These are phyloP conservation scores for Selenicereus undatus DNA, from an alignment of 148 eudicot species.

Conservation along the genomic window DNA sequence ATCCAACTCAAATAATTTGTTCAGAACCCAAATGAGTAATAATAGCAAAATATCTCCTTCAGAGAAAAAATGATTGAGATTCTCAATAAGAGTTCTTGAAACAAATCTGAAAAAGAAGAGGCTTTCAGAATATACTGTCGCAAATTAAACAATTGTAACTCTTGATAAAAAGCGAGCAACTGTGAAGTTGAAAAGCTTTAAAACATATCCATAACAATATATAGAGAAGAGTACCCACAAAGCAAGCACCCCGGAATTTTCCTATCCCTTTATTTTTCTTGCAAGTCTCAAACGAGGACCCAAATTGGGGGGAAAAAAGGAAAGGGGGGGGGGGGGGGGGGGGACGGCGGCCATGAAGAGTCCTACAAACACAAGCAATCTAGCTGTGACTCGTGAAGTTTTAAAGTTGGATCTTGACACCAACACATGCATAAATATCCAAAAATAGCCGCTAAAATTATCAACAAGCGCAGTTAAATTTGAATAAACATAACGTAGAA, in stretches of 20 bases:
- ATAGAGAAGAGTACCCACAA: neutral
- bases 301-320: neutral
- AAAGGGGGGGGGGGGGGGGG: neutral
- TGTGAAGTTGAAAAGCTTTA: neutral
- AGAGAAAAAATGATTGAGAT: neutral
- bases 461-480: neutral
- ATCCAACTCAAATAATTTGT: slow-evolving; percentile 11
- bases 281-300: neutral
- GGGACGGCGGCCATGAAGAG: neutral
- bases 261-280: neutral
- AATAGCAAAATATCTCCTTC: neutral
- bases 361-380: slow-evolving; percentile 1
- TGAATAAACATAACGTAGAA: neutral
- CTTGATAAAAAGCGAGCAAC: neutral
- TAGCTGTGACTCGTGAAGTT: neutral
- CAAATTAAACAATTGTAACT: neutral
- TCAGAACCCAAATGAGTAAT: slow-evolving; percentile 4
- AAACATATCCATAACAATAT: neutral
- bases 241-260: neutral
- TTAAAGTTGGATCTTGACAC: neutral
- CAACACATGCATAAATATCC: slow-evolving; percentile 1
- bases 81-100: neutral
- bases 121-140: slow-evolving; percentile 2
- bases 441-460: neutral
- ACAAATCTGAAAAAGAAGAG: neutral